These are phyloP conservation scores for Xanthoconium separans DNA, from an alignment of 1,284 basidiomycete genomes.

Conservation along the genomic window DNA sequence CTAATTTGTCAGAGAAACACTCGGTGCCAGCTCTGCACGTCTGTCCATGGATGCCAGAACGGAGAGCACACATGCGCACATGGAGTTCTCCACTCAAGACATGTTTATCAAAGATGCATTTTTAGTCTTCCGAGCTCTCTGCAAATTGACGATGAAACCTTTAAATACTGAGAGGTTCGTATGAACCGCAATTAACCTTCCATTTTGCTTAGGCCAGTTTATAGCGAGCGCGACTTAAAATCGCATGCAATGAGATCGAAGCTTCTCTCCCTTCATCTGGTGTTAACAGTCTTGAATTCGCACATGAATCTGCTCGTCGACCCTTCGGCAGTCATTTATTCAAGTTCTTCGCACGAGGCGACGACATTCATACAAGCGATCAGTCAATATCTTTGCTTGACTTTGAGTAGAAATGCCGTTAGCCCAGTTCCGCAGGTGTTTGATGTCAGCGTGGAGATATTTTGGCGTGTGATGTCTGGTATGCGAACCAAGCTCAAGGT, in stretches of 20 bases:
- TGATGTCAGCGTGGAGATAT: constrained; percentile 97
- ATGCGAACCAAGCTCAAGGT: constrained; percentile 97
- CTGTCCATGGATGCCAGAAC: constrained; percentile 7
- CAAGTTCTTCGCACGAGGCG: constrained; percentile 80
- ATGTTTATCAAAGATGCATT: constrained; percentile 96
- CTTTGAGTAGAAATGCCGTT: constrained; percentile 93
- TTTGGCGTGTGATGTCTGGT: constrained; percentile 92
- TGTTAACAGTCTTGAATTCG: constrained; percentile 89
- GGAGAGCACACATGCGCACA: constrained; percentile 15
- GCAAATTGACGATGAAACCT: constrained; percentile 98
- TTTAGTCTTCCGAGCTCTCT: constrained; percentile 91
- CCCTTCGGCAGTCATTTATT: constrained; percentile 83
- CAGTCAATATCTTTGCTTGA: constrained; percentile 94
- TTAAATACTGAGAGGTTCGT: constrained; percentile 86
- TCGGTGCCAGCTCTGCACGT: constrained; percentile 7
- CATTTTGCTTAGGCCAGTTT: constrained; percentile 10
- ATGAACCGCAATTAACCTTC: background rate
- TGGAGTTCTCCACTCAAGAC: constrained; percentile 63
- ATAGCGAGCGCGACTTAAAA: constrained; percentile 87
- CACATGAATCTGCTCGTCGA: constrained; percentile 90
- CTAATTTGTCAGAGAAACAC: constrained; percentile 12
- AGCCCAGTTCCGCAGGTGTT: constrained; percentile 96
- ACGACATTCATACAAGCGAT: constrained; percentile 89
- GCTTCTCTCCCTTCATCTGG: constrained; percentile 87
- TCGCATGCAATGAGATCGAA: constrained; percentile 97